Base-by-base conservation (phyloP, 441 rosid genomes). In the Gossypium gossypioides region DNA sequence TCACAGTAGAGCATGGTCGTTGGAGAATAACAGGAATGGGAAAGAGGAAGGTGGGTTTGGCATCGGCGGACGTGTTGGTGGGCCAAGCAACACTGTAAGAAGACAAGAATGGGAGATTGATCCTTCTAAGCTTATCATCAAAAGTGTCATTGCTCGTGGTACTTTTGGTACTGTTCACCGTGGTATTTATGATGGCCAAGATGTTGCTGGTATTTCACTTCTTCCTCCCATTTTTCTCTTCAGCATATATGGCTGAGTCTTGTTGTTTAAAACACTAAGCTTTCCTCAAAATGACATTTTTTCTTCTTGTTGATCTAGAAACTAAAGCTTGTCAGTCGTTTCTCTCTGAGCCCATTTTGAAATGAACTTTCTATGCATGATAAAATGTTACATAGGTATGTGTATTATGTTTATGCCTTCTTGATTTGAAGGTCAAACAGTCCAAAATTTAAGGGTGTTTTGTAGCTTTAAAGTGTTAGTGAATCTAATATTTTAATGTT, bases 131-230 rank as follows among this genome's bases (percentile, higher is more conserved):
- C 96, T 93, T 55, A 46, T 86, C 9, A 77, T 91, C 82, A 91
- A 83, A 86, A 54, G 81, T 78, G 92, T 85, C 75, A 88, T 93
- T 67, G 97, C 96, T 42, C 87, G 98, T 24, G 97, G 98, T 75
- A 87, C 97, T 76, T 93, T 93, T 69, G 96, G 97, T n/a, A 85
- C 89, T 65, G 96, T 93, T 81, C 97, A 91, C 81, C 96, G 98
- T 72, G 98, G 98, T 52, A 27, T 84, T 75, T 93, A 93, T 61
- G 97, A 93, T 74, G 89, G 88, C 56, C 96, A 74, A 74, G 98
- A 93, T 85, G 90, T 91, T 52, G 98, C 98, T 66, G 97, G 98
- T 93, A 87, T 79, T 34, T 65, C 76, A 29, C 62, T 81, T 77
- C 71, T 65, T 50, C 75, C 64, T 65, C 48, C 70, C 34, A 8